Percentiles rank a stretch among this genome's conserved stretches.
Conservation (phyloP, 2,329 filamentous ascomycete species). For the Chaetomiaceae sp. region DNA sequence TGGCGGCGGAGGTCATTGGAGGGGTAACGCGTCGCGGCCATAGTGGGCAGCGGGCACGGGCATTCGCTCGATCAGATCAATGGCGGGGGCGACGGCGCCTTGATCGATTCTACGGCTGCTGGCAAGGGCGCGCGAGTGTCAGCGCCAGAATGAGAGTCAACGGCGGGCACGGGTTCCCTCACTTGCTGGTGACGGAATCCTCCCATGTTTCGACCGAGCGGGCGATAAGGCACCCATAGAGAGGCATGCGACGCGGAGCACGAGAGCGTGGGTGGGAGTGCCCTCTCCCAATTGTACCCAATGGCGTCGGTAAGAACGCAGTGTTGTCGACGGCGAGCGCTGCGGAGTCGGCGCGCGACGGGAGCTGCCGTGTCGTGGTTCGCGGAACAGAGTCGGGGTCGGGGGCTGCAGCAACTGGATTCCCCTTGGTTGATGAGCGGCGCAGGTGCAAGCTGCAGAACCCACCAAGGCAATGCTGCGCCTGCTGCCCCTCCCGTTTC, state of each 20-base stretch:
- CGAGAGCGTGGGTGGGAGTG: slow-evolving; percentile 12
- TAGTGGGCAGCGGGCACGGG: slow-evolving; percentile 24
- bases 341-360: neutral
- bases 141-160: slow-evolving; percentile 13
- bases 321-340: neutral
- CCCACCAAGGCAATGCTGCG: neutral
- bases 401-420: neutral
- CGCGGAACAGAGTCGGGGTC: neutral
- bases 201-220: slow-evolving; percentile 44
- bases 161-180: slow-evolving; percentile 20
- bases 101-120: slow-evolving; percentile 41
- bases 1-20: slow-evolving; percentile 44
- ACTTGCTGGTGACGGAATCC: slow-evolving; percentile 40
- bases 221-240: slow-evolving; percentile 40
- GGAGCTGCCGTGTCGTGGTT: neutral
- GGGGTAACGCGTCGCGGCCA: slow-evolving; percentile 43
- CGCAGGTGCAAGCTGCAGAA: neutral
- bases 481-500: neutral
- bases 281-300: slow-evolving; percentile 11
- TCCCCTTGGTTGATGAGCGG: neutral
- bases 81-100: slow-evolving; percentile 29
- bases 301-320: slow-evolving; percentile 1
- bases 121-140: slow-evolving; percentile 16
- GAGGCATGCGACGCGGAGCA: slow-evolving; percentile 13
- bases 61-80: slow-evolving; percentile 19